A percentile compares a stretch with the other conserved stretches of the same genome.
These are phyloP conservation scores for Excoecaria agallocha DNA, from an alignment of 345 rosid species.

Conservation along the genomic window DNA sequence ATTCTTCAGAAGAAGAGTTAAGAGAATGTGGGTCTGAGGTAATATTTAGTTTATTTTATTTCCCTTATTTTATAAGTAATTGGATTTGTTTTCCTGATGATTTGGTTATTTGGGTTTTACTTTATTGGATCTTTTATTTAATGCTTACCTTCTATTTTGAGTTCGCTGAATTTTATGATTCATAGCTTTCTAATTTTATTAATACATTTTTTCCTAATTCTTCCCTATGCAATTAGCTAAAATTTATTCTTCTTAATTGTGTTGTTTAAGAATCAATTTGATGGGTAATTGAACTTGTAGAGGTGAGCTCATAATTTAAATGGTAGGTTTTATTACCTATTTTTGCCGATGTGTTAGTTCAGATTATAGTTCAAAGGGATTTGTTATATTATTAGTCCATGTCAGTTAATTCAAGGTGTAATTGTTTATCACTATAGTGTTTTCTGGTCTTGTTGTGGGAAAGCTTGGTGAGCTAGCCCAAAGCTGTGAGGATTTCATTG, in stretches of 20 bases:
- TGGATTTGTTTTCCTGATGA: conserved; percentile 21
- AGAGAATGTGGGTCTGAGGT: conserved; percentile 86
- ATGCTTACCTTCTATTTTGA: conserved; percentile 2
- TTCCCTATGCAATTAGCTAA: too few species aligned
- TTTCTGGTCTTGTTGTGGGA: conserved; percentile 47
- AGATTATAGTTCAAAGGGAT: conserved; percentile 29
- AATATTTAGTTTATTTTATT: conserved; percentile 25
- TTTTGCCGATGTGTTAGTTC: conserved; percentile 21
- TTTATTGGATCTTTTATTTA: conserved; percentile 5
- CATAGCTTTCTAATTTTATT: conserved; percentile 9
- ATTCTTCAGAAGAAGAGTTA: conserved; percentile 45
- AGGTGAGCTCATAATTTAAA: conserved; percentile 13
- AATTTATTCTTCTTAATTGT: background rate
- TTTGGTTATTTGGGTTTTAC: conserved; percentile 32
- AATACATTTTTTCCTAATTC: conserved; percentile 10
- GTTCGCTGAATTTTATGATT: conserved; percentile 17
- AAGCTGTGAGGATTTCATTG: conserved; percentile 47
- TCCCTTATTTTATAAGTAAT: conserved; percentile 14
- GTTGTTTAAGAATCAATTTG: conserved; percentile 18
- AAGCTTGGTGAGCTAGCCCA: conserved; percentile 50
- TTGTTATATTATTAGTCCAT: conserved; percentile 34
- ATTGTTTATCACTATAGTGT: too few species aligned
- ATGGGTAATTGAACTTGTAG: conserved; percentile 24
- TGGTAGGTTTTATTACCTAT: conserved; percentile 24
- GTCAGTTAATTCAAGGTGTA: too few species aligned